Conservation (phyloP, 805 yeast species). For the Sugiyamaella lignohabitans region DNA sequence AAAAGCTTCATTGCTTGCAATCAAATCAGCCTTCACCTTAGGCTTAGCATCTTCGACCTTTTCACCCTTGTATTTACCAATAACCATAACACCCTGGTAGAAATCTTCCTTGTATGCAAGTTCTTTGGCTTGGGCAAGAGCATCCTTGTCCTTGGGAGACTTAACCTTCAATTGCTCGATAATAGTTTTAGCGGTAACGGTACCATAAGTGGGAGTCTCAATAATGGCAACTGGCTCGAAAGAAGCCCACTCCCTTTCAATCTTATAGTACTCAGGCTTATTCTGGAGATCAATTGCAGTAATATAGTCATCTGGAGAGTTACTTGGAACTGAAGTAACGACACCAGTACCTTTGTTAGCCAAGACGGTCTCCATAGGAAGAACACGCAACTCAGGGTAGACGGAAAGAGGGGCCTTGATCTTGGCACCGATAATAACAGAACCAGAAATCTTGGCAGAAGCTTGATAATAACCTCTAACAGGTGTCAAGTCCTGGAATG, state of each 20-base stretch:
- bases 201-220: conserved; percentile 80
- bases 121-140: conserved; percentile 89
- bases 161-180: conserved; percentile 84
- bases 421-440: conserved; percentile 73
- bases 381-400: conserved; percentile 62
- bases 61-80: conserved; percentile 81
- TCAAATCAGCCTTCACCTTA: conserved; percentile 74
- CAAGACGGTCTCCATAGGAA: conserved; percentile 96
- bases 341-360: conserved; percentile 98
- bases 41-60: conserved; percentile 88
- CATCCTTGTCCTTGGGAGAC: conserved; percentile 86
- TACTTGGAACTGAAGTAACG: conserved; percentile 98
- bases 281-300: conserved; percentile 76
- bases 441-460: conserved; percentile 56
- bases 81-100: conserved; percentile 76
- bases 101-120: conserved; percentile 93
- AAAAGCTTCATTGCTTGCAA: conserved; percentile 73
- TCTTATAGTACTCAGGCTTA: conserved; percentile 86
- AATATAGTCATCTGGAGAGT: conserved; percentile 94
- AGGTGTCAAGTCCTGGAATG: conserved; percentile 89
- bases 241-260: conserved; percentile 79
- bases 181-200: conserved; percentile 74
- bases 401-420: conserved; percentile 79
- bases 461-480: conserved; percentile 71
- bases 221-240: conserved; percentile 69